Base-by-base conservation (phyloP, 2,329 filamentous ascomycete genomes). In the Geoglossum cookeanum region DNA sequence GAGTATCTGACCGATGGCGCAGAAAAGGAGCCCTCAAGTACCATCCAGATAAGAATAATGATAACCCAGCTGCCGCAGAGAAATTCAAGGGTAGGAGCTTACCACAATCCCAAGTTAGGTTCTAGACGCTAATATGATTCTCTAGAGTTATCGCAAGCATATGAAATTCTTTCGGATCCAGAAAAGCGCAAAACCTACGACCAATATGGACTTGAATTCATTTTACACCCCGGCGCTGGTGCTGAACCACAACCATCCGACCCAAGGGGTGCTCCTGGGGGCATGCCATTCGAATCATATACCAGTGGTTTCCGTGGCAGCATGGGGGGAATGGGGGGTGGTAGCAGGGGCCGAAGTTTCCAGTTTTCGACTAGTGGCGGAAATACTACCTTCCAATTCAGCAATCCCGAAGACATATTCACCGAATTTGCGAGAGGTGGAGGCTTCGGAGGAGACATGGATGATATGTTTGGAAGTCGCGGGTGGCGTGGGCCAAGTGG, bases 41-140 rank as follows among this genome's bases (percentile, higher is more conserved):
- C 72, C 92, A 98, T 68, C 92, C 92, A 5, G 92, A 98, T 76
- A 98, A 97, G 78, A 98, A 97, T 77, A 90, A 90, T 71, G 84
- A 94, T 72, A 89, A 91, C 64, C 82, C 89, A 33, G 74, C 81
- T 56, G 87, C 91, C 7, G 76, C 81, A 60, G 92, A 97, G 69
- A 96, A 91, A 72, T 98, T 98, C 78, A 98, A 98, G 74, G 77
- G 77, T 77, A 70, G 61, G 70, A 6, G 17, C n/a, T 27, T 33
- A 32, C 4, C 30, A 13, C 15, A 32, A 47, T 45, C 8, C 11
- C 32, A n/a, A 42, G 32, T 8, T 33, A 15, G 3, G 48, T 6
- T 11, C 22, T 27, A 15, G 32, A 8, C 27, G 27, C 45, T 57
- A 48, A 57, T 13, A 15, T 9, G 3, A 11, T 11, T 6, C 9